Percentiles rank a stretch among this genome's conserved stretches.
phyloP scores from a whole-genome alignment of 768 basidiomycete genomes.

The Collybiopsis confluens region DNA sequence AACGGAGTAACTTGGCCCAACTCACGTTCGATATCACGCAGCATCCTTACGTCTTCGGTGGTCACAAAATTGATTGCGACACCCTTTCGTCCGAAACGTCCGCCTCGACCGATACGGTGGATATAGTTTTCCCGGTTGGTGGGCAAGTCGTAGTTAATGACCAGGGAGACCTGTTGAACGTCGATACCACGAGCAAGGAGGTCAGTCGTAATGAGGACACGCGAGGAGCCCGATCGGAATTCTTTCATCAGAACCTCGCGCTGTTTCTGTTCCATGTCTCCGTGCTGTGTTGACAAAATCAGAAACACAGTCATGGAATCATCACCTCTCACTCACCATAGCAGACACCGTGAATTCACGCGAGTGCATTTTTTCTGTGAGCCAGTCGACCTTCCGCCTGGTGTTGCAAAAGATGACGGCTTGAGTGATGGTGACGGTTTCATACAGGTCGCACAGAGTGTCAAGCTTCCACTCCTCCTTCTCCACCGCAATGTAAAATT shows the following conservation, averaged over 20 bases:
- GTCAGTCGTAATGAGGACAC: conserved; percentile 80
- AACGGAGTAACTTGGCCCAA: conserved; percentile 14
- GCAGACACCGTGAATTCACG: conserved; percentile 79
- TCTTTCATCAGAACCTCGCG: conserved; percentile 83
- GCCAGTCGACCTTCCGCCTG: conserved; percentile 79
- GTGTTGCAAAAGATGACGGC: conserved; percentile 88
- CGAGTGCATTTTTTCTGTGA: conserved; percentile 77
- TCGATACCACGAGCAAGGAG: conserved; percentile 78
- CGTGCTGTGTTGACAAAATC: conserved; percentile 41
- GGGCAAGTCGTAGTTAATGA: conserved; percentile 68
- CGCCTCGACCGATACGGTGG: conserved; percentile 74
- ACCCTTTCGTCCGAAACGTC: conserved; percentile 78
- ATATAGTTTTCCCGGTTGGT: conserved; percentile 79
- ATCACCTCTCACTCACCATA: conserved; percentile 42
- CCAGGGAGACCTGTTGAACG: conserved; percentile 72
- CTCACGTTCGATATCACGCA: conserved; percentile 72
- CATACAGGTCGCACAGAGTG: conserved; percentile 77
- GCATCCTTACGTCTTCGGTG: conserved; percentile 67
- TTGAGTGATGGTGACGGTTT: conserved; percentile 80
- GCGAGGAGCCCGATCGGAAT: conserved; percentile 79
- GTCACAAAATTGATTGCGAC: conserved; percentile 80
- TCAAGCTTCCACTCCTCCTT: conserved; percentile 87
- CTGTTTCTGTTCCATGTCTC: conserved; percentile 78
- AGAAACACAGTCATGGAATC: background rate
- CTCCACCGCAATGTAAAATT: conserved; percentile 81